Conservation (phyloP, 2,329 filamentous ascomycete genomes). For the Curvularia spicifera region DNA sequence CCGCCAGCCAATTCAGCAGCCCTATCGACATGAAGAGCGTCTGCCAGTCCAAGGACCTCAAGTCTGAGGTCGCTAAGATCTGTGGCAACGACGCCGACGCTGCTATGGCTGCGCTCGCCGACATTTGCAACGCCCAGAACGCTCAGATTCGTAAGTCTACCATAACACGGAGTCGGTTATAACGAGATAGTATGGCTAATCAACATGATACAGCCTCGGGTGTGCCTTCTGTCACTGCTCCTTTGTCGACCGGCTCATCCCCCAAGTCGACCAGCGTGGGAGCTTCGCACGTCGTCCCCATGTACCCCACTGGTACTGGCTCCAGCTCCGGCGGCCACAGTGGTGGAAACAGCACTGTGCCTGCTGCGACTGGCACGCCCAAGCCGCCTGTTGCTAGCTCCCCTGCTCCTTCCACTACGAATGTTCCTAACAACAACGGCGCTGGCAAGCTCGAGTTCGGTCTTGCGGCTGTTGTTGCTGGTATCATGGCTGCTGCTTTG, state of each 20-base stretch:
- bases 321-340: neutral
- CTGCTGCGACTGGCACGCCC: constrained; percentile 16
- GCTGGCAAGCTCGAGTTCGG: constrained; percentile 35
- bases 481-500: constrained; percentile 35
- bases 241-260: constrained; percentile 19
- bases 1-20: constrained; percentile 38
- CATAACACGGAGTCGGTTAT: neutral
- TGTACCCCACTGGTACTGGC: constrained; percentile 13
- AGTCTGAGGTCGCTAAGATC: constrained; percentile 30
- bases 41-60: constrained; percentile 38
- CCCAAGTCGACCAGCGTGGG: constrained; percentile 17
- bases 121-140: constrained; percentile 36
- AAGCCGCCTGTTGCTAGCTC: constrained; percentile 10
- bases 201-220: constrained; percentile 19
- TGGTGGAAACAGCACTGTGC: constrained; percentile 13
- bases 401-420: constrained; percentile 19
- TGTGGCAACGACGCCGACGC: constrained; percentile 33
- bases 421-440: constrained; percentile 25
- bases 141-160: constrained; percentile 40
- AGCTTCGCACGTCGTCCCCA: constrained; percentile 6
- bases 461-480: constrained; percentile 33
- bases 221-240: constrained; percentile 27
- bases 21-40: constrained; percentile 35
- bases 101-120: constrained; percentile 37
- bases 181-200: neutral